Evolutionary conservation across 192 early-diverging fungal species (phyloP), one percentile per base, ranked within the genome.

Genomic region (Linnemannia exigua): DNA sequence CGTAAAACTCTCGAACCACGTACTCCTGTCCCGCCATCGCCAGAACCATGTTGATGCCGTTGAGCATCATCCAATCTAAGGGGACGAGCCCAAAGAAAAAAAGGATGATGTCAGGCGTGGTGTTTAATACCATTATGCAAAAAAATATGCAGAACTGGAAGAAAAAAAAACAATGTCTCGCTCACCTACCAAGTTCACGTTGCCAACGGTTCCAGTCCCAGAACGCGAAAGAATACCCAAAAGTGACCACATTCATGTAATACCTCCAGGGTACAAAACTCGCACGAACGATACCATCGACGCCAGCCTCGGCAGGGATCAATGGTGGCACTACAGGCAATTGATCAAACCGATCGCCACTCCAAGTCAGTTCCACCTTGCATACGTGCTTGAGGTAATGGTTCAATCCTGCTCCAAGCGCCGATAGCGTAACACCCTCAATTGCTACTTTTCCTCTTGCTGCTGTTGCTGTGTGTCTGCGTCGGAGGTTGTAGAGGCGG

Each of bases 221-320:
- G 44, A 86, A 86, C 2, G 58, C 84, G 31, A 48, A 86, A 22
- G 84, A 80, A 51, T 86, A 86, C 17, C 84, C 84, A 50, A 80
- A 86, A 16, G 84, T 86, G n/a, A 86, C 84, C 2, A 86, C 84
- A 31, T 86, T 86, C 78, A 86, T 86, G 51, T 86, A 86, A 41
- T 86, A 86, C 36, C 84, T 12, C 78, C 78, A 79, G 1, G 84
- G 84, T 5, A 86, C 84, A 80, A 86, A 86, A 9, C 84, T 86
- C 19, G 84, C 84, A 2, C 75, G 41, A 16, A 77, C 75, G 4
- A 78, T 50, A 9, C 48, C 50, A 36, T 74, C 36, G 19, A 14
- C 20, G 4, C 31, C 44, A n/a, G 48, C 67, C 1, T 22, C 50
- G 41, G 48, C 25, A 15, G 20, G 66, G 52, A 78, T 67, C 28